phyloP scores from a whole-genome alignment of 768 basidiomycete species.

The Cystofilobasidium ferigula region DNA sequence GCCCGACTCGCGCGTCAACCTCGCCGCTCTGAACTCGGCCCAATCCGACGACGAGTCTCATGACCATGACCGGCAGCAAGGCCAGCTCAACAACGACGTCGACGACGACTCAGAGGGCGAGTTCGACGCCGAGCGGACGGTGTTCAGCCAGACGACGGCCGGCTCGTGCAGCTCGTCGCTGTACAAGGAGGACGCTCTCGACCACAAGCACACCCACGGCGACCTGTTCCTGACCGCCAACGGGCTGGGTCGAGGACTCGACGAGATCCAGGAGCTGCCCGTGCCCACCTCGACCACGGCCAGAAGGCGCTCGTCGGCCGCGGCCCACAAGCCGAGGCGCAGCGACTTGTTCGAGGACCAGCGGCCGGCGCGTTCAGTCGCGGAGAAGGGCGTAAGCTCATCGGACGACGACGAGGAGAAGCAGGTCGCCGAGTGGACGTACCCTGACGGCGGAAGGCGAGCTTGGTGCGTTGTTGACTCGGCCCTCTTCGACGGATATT shows the following conservation, averaged over 20 bases:
- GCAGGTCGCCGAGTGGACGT: not conserved
- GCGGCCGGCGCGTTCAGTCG: not conserved
- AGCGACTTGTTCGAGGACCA: not conserved
- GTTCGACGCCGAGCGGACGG: not conserved
- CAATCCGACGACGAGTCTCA: not conserved
- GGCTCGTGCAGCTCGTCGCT: not conserved
- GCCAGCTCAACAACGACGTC: not conserved
- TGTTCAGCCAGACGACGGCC: not conserved
- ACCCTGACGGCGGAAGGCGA: constrained; percentile 8
- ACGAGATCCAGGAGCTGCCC: not conserved
- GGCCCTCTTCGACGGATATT: not conserved
- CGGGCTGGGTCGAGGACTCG: not conserved
- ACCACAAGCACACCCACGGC: not conserved
- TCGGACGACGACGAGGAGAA: not conserved
- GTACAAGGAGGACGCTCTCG: not conserved
- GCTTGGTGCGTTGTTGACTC: not conserved
- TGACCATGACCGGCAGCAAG: not conserved
- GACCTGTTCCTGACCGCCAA: not conserved
- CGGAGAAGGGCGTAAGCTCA: too few relatives aligned
- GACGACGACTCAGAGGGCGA: not conserved
- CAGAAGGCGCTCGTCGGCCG: not conserved
- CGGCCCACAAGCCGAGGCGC: not conserved
- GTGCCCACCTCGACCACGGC: not conserved
- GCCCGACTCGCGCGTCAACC: too few relatives aligned
- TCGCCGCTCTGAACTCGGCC: too few relatives aligned